Percentiles rank a stretch among this genome's conserved stretches.
Evolutionary conservation across 2,329 filamentous ascomycete genomes (phyloP).

Genomic region (Penicillium sp.): DNA sequence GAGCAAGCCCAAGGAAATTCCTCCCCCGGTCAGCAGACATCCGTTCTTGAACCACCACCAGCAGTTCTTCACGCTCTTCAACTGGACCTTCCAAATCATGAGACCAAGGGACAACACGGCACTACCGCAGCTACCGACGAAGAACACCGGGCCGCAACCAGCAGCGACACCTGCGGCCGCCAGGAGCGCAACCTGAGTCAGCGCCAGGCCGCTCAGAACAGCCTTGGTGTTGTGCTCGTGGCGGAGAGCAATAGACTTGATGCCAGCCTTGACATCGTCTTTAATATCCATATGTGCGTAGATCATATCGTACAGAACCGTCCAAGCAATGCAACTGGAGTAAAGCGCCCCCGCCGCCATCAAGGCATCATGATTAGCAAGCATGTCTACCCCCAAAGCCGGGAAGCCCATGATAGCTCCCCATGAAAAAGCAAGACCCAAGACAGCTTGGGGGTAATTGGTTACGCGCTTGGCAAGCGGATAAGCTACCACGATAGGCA

Average conservation of each 20-base stretch:
- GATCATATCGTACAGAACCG: slow-evolving; percentile 50
- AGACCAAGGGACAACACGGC: slow-evolving; percentile 52
- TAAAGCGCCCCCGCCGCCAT: slow-evolving; percentile 44
- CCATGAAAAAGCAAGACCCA: slow-evolving; percentile 52
- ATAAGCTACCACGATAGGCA: slow-evolving; percentile 47
- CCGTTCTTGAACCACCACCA: slow-evolving; percentile 65
- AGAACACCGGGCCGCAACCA: slow-evolving; percentile 58
- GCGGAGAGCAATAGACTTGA: slow-evolving; percentile 51
- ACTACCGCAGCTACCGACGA: slow-evolving; percentile 56
- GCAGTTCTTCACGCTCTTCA: slow-evolving; percentile 56
- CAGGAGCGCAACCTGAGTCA: slow-evolving; percentile 43
- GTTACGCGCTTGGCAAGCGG: slow-evolving; percentile 53
- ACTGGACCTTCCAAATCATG: slow-evolving; percentile 58
- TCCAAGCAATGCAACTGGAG: slow-evolving; percentile 48
- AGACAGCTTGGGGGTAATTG: slow-evolving; percentile 51
- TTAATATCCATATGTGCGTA: slow-evolving; percentile 53
- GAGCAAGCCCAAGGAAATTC: slow-evolving; percentile 53
- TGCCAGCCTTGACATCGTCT: slow-evolving; percentile 49
- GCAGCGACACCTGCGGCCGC: slow-evolving; percentile 45
- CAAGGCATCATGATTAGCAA: slow-evolving; percentile 37
- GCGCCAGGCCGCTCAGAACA: slow-evolving; percentile 42
- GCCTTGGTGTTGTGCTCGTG: slow-evolving; percentile 48
- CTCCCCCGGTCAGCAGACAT: slow-evolving; percentile 59
- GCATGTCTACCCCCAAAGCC: slow-evolving; percentile 45
- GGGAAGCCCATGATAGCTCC: slow-evolving; percentile 50